Evolutionary conservation across 192 early-diverging fungal species (phyloP), one percentile per base, ranked within the genome.

Genomic region (Coemansia sp.): DNA sequence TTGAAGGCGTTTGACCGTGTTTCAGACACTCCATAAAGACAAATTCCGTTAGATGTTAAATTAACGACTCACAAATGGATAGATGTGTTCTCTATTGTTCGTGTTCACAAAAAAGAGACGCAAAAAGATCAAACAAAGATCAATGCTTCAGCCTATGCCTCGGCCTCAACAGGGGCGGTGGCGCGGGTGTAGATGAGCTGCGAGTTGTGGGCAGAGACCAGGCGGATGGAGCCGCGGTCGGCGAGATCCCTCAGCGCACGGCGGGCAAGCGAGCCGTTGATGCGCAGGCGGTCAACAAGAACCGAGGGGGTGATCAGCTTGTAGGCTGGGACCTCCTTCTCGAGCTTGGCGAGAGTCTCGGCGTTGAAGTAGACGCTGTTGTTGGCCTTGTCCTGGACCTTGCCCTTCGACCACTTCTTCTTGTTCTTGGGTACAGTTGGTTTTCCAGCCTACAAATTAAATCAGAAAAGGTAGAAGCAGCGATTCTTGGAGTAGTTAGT

Each of bases 311-410:
- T 94, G 73, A 99, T 92, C 83, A 99, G 90, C 89, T 97, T 98
- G 92, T 98, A 99, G 78, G 95, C 92, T 69, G 95, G 97, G 15
- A 95, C 96, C 86, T 99, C 97, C 93, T 99, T 99, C 88, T 92
- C 91, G 50, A 99, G 88, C 88, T 94, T 95, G 73, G 97, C 96
- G 79, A 96, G 95, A 68, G 96, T 98, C 70, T 93, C 81, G 83
- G 95, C 93, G 86, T 97, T 93, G 74, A 99, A 92, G 83, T 91
- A 83, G 74, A 99, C 96, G 79, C 92, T 86, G 91, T 99, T 98
- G 93, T 99, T 97, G 82, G 96, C 91, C 93, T 98, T 98, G 83
- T 99, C 97, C 94, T 98, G 97, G 65, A 95, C 93, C 89, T 96
- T 96, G 75, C 93, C 93, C 89, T 95, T 95, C 67, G 97, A 99